A percentile compares a stretch with the other conserved stretches of the same genome.
Evolutionary conservation across 1,284 basidiomycete genomes (phyloP).

Genomic region (Irpex sp.): DNA sequence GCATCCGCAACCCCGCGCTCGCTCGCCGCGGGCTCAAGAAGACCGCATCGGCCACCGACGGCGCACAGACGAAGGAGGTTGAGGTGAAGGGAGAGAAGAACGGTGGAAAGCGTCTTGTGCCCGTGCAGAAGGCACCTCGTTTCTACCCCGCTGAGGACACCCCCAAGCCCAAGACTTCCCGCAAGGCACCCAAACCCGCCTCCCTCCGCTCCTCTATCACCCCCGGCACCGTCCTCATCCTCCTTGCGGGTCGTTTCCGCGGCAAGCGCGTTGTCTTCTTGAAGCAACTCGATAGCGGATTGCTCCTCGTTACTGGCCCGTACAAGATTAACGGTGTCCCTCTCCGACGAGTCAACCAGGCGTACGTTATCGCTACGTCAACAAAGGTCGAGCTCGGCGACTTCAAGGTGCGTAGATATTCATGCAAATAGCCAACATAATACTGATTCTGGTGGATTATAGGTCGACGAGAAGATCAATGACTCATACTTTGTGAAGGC

Average conservation of each 20-base stretch:
- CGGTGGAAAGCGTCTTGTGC: conserved; percentile 82
- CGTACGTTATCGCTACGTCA: conserved; percentile 98
- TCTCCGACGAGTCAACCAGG: conserved; percentile 96
- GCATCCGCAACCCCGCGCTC: conserved; percentile 79
- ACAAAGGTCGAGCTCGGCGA: conserved; percentile 87
- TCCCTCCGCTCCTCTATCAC: conserved; percentile 85
- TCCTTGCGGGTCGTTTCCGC: conserved; percentile 96
- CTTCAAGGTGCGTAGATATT: conserved; percentile 54
- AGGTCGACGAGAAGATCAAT: conserved; percentile 88
- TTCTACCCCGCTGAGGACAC: conserved; percentile 99
- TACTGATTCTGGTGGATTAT: background rate
- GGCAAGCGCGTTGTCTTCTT: conserved; percentile 99
- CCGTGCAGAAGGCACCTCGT: conserved; percentile 84
- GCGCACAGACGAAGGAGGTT: conserved; percentile 72
- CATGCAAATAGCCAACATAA: background rate
- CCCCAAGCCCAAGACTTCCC: conserved; percentile 83
- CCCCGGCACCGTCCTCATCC: conserved; percentile 93
- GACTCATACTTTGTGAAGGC: conserved; percentile 95
- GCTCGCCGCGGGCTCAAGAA: conserved; percentile 84
- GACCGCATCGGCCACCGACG: conserved; percentile 54
- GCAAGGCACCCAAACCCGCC: conserved; percentile 79
- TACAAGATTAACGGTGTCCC: conserved; percentile 99
- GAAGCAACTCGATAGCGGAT: conserved; percentile 92
- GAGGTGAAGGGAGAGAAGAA: conserved; percentile 88
- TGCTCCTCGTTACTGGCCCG: conserved; percentile 95